Evolutionary conservation across 306 rosid genomes (phyloP).

Genomic region (Prunus armeniaca): DNA sequence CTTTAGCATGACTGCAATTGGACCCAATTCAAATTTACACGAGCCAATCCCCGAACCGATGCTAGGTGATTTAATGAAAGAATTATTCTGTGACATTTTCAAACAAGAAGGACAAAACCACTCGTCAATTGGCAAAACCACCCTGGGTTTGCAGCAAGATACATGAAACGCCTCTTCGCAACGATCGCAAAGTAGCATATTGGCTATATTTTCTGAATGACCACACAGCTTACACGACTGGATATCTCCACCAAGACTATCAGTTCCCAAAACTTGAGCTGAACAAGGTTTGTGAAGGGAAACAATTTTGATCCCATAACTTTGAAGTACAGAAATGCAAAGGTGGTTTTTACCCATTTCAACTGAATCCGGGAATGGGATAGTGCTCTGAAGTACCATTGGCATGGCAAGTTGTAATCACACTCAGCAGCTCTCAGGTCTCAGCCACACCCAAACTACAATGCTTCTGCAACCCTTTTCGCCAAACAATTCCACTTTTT

Average conservation of each 20-base stretch:
- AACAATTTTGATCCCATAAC: background rate
- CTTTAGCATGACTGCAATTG: constrained; percentile 1
- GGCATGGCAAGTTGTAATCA: too few relatives aligned
- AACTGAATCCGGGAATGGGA: background rate
- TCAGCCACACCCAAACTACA: too few relatives aligned
- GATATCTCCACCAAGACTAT: background rate
- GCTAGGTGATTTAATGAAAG: background rate
- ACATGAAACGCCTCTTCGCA: constrained; percentile 16
- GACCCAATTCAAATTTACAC: background rate
- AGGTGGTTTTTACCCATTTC: background rate
- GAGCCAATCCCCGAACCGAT: background rate
- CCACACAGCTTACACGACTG: constrained; percentile 3
- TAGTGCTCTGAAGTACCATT: constrained; percentile 3
- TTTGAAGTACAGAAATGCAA: background rate
- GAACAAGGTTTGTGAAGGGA: background rate
- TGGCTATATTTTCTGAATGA: background rate
- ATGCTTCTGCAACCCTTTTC: too few relatives aligned
- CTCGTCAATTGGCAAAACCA: constrained; percentile 14
- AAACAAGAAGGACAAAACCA: constrained; percentile 12
- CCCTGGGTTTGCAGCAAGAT: background rate
- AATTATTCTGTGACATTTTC: background rate
- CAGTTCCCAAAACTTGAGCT: background rate
- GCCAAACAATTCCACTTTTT: background rate
- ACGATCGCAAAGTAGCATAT: constrained; percentile 3
- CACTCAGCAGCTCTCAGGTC: too few relatives aligned